Base-by-base conservation (phyloP, 352 stramenopile species). In the Pythium aristosporum region DNA sequence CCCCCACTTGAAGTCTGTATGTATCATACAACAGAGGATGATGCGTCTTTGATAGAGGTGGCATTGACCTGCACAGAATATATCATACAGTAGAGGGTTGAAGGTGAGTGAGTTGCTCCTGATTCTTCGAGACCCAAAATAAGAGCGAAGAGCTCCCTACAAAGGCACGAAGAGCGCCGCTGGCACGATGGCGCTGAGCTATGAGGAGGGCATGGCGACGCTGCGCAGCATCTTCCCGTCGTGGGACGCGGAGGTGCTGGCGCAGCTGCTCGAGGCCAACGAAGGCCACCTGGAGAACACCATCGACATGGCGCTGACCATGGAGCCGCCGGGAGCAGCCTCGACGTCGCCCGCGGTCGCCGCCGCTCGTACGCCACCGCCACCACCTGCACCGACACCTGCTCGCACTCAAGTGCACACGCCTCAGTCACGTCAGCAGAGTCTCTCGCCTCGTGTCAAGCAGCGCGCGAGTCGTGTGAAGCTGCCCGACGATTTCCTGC, bases 181-280 rank as follows among this genome's bases (percentile, higher is more conserved):
- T 1, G 44, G 16, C 6, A 61, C 23, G 42, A 91, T 94, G 82
- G 69, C 71, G 57, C 68, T 88, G 56, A 85, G 65, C 50, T 85
- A 83, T 63, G 70, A 79, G 9, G 75, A 88, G 53, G 85, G 75
- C 48, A 73, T 94, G 69, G 74, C 60, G 13, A 77, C 78, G 56
- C 76, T 95, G 69, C 72, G 75, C 42, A 73, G 68, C 41, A 91
- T 95, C 73, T 95, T 95, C 71, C 82, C 84, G 50, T 68, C 68
- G 25, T 95, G 84, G 81, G 86, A 95, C 64, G 57, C 66, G 21
- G 67, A 80, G 21, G 53, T 85, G 48, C 70, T 93, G 34, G 54
- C 76, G 15, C 75, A 91, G 46, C 60, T 95, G 32, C 75, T 95
- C 11, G 74, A 86, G 51, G 72, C 72, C 12, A 89, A 95, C 49